These are phyloP conservation scores for Tephrocybe rancida DNA, from an alignment of 768 basidiomycete genomes.

Conservation along the genomic window DNA sequence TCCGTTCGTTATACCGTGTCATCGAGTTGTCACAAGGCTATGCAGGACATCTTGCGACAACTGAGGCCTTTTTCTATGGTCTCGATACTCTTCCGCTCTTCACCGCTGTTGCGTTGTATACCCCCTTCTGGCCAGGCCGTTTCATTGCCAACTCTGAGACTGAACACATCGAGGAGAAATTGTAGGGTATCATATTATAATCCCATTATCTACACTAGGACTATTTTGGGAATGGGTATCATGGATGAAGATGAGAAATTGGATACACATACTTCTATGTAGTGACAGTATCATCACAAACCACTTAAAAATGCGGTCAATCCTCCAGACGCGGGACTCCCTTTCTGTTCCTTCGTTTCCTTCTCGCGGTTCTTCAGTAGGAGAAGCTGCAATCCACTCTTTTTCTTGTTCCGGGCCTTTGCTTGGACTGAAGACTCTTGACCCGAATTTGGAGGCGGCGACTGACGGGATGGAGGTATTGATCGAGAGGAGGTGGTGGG, in stretches of 20 bases:
- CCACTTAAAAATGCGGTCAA: slow-evolving; percentile 58
- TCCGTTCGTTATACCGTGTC: slow-evolving; percentile 65
- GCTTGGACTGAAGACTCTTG: slow-evolving; percentile 12
- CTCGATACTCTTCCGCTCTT: slow-evolving; percentile 67
- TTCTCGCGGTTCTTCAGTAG: slow-evolving; percentile 61
- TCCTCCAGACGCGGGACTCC: slow-evolving; percentile 30
- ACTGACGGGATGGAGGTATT: slow-evolving; percentile 10
- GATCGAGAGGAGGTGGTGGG: slow-evolving; percentile 12
- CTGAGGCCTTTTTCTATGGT: slow-evolving; percentile 64
- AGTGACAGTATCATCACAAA: slow-evolving; percentile 34
- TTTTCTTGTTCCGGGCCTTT: slow-evolving; percentile 53
- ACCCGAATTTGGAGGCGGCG: neutral
- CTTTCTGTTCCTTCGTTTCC: slow-evolving; percentile 41
- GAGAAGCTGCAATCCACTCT: slow-evolving; percentile 61
- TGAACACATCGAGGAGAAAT: neutral
- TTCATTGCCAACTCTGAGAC: slow-evolving; percentile 34
- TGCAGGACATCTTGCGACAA: slow-evolving; percentile 53
- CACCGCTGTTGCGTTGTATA: slow-evolving; percentile 56
- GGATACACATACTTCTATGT: neutral
- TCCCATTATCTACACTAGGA: neutral
- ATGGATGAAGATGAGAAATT: neutral
- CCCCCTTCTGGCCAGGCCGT: slow-evolving; percentile 65
- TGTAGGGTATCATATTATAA: neutral
- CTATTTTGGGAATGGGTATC: neutral
- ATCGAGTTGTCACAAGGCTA: slow-evolving; percentile 66